A percentile compares a stretch with the other conserved stretches of the same genome.
Conservation (phyloP, 31 red algal genomes). For the Asparagopsis taxiformis region DNA sequence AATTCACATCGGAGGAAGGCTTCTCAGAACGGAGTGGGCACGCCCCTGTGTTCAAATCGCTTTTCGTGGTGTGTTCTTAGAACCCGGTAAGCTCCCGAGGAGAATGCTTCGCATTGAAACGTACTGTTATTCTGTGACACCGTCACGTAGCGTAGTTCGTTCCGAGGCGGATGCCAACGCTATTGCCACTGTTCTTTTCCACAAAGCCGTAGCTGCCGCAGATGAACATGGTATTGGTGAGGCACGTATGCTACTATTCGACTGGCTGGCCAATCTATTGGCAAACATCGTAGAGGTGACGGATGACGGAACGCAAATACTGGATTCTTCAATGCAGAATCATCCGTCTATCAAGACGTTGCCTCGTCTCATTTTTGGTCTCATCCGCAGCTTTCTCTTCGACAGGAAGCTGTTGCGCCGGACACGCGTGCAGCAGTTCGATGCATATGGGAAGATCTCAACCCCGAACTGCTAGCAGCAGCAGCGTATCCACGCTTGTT, state of each 20-base stretch:
- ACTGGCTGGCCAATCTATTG: slow-evolving; percentile 57
- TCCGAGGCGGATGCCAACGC: slow-evolving; percentile 56
- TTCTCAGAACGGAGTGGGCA: background rate
- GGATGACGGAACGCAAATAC: background rate
- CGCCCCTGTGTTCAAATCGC: slow-evolving; percentile 45
- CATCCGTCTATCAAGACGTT: slow-evolving; percentile 26
- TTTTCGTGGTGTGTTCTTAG: slow-evolving; percentile 63
- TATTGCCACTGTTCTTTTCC: slow-evolving; percentile 43
- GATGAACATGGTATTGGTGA: slow-evolving; percentile 55
- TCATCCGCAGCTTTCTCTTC: slow-evolving; percentile 68
- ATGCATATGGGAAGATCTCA: slow-evolving; percentile 63
- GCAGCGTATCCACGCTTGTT: slow-evolving; percentile 47
- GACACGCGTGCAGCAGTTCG: slow-evolving; percentile 35
- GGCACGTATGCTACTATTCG: slow-evolving; percentile 52
- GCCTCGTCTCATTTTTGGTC: slow-evolving; percentile 50
- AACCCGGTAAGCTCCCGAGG: slow-evolving; percentile 55
- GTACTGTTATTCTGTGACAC: slow-evolving; percentile 7
- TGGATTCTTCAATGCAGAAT: slow-evolving; percentile 19
- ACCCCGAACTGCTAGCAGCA: slow-evolving; percentile 45
- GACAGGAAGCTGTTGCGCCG: slow-evolving; percentile 52
- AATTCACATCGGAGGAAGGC: background rate
- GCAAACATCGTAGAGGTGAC: slow-evolving; percentile 13
- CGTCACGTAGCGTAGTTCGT: slow-evolving; percentile 4
- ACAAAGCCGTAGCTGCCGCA: slow-evolving; percentile 41
- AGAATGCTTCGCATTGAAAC: slow-evolving; percentile 53